These are phyloP conservation scores for Bruguiera parviflora DNA, from an alignment of 345 rosid species.

Conservation along the genomic window DNA sequence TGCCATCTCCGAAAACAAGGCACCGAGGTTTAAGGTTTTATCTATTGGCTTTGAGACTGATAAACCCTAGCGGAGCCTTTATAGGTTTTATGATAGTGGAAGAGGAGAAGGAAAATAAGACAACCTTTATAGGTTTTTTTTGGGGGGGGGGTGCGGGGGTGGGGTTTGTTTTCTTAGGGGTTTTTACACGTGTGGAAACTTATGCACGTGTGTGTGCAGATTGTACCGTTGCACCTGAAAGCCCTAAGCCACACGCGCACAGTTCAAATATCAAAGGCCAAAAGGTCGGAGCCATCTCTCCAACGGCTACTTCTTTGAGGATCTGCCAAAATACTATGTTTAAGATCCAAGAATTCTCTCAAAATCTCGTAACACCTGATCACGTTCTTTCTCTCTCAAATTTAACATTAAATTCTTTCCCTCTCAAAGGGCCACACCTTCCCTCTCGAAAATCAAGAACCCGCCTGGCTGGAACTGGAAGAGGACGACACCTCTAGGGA, in stretches of 20 bases:
- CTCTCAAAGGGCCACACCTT: slow-evolving; percentile 57
- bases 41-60: too few relatives aligned
- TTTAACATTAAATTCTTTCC: slow-evolving; percentile 20
- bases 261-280: slow-evolving; percentile 13
- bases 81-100: neutral
- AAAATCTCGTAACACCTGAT: neutral
- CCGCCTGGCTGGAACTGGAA: slow-evolving; percentile 51
- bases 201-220: neutral
- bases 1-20: slow-evolving; percentile 9
- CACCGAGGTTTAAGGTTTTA: too few relatives aligned
- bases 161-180: too few relatives aligned
- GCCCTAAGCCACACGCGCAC: too few relatives aligned
- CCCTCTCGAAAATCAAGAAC: slow-evolving; percentile 55
- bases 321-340: neutral
- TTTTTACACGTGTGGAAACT: slow-evolving; percentile 4
- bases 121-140: slow-evolving; percentile 2
- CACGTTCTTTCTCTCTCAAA: neutral
- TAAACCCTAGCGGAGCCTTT: slow-evolving; percentile 1
- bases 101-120: neutral
- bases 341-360: neutral
- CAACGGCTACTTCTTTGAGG: slow-evolving; percentile 38
- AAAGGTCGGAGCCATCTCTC: neutral
- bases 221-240: too few relatives aligned
- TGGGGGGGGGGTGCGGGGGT: neutral
- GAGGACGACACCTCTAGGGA: slow-evolving; percentile 45